A percentile compares a stretch with the other conserved stretches of the same genome.
Evolutionary conservation across 257 asterid species (phyloP).

Genomic region (Euphrasia confusa): DNA sequence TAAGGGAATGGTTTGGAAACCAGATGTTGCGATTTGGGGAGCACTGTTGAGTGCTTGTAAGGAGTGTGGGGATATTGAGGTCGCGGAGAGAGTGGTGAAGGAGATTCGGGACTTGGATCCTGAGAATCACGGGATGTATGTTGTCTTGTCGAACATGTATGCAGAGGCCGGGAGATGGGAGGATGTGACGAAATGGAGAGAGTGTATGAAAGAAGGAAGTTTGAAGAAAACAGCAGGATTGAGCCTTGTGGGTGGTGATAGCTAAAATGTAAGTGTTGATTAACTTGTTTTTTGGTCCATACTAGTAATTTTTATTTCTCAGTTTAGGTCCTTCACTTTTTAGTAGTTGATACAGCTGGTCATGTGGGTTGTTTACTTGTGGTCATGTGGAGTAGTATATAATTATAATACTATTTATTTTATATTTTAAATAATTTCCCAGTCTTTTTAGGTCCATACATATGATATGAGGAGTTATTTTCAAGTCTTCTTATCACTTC

Average conservation of each 20-base stretch:
- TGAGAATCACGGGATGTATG: constrained; percentile 60
- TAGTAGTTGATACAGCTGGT: too few species aligned
- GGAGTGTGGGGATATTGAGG: constrained; percentile 54
- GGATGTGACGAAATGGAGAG: constrained; percentile 53
- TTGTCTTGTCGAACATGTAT: constrained; percentile 76
- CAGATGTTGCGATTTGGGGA: constrained; percentile 86
- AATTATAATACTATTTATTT: too few species aligned
- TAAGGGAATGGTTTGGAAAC: constrained; percentile 60
- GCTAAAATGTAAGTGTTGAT: background rate
- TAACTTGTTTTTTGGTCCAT: background rate
- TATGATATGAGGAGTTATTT: too few species aligned
- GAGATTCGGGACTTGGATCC: constrained; percentile 69
- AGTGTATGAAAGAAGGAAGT: constrained; percentile 55
- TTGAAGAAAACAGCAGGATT: constrained; percentile 68
- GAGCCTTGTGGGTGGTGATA: constrained; percentile 50
- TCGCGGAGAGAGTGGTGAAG: constrained; percentile 65
- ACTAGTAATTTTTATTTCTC: too few species aligned
- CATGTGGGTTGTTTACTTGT: too few species aligned
- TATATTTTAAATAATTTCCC: too few species aligned
- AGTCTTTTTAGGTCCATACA: too few species aligned
- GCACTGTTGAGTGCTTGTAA: constrained; percentile 70
- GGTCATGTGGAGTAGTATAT: too few species aligned
- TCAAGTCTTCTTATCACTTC: too few species aligned
- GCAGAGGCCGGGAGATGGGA: constrained; percentile 91
- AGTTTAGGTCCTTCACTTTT: too few species aligned